phyloP scores from a whole-genome alignment of 306 rosid genomes.

The Ceratonia siliqua region DNA sequence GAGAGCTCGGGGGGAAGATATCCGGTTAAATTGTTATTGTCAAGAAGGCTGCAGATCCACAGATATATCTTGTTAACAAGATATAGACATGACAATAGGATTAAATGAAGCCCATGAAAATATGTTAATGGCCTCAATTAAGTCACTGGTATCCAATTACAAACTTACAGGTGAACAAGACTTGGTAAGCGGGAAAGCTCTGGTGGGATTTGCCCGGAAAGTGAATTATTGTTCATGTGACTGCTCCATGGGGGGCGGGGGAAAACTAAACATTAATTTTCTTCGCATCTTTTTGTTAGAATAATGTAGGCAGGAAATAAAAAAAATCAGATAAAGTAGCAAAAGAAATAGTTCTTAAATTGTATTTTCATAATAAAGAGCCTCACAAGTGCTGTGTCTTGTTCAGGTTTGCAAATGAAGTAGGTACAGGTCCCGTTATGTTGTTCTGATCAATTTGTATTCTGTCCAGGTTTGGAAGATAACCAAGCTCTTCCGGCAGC shows the following conservation, averaged over 20 bases:
- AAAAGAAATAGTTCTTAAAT: constrained; percentile 19
- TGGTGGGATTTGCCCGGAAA: constrained; percentile 78
- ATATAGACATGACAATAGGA: constrained; percentile 15
- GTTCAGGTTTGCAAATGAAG: constrained; percentile 68
- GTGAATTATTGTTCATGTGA: constrained; percentile 98
- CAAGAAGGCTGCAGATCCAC: constrained; percentile 80
- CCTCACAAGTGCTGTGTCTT: constrained; percentile 78
- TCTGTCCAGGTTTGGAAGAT: constrained; percentile 61
- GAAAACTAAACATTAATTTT: constrained; percentile 31
- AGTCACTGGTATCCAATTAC: constrained; percentile 9
- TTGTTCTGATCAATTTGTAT: constrained; percentile 80
- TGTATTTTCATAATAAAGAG: constrained; percentile 31
- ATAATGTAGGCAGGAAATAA: constrained; percentile 25
- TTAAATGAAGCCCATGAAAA: neutral
- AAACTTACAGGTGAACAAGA: constrained; percentile 83
- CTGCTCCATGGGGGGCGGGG: constrained; percentile 46
- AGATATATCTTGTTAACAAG: constrained; percentile 33
- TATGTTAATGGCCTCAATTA: constrained; percentile 10
- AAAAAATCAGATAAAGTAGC: neutral
- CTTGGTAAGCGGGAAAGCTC: constrained; percentile 62
- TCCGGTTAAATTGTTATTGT: constrained; percentile 89
- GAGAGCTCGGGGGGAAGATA: constrained; percentile 67
- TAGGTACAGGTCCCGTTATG: constrained; percentile 73
- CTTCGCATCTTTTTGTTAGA: neutral
- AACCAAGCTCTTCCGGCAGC: constrained; percentile 84